These are phyloP conservation scores for Alopecurus myosuroides DNA, from an alignment of 176 grass and related monocot genomes.

Conservation along the genomic window DNA sequence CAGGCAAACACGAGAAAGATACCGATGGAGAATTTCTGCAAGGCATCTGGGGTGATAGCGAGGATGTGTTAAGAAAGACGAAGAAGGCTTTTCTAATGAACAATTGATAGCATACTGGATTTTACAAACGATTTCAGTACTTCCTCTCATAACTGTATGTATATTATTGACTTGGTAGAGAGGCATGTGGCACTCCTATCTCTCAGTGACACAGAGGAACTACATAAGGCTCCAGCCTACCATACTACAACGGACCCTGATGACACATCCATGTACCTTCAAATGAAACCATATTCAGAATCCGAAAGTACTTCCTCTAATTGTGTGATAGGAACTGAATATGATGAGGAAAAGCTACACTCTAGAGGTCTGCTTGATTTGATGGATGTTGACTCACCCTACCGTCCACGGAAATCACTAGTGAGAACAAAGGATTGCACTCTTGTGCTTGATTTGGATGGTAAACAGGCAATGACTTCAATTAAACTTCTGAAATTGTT, in stretches of 20 bases:
- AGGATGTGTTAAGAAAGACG: too few relatives aligned
- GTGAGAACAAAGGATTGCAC: slow-evolving; percentile 55
- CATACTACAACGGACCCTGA: slow-evolving; percentile 35
- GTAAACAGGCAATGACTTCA: slow-evolving; percentile 43
- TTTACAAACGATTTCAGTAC: slow-evolving; percentile 64
- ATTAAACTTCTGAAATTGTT: background rate
- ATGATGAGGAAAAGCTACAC: slow-evolving; percentile 56
- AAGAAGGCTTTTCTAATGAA: slow-evolving; percentile 60
- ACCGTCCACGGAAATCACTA: slow-evolving; percentile 26
- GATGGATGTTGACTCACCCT: slow-evolving; percentile 56
- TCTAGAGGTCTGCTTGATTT: slow-evolving; percentile 58
- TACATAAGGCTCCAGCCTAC: slow-evolving; percentile 19
- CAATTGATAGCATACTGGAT: slow-evolving; percentile 73
- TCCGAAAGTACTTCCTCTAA: slow-evolving; percentile 26
- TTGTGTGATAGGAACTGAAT: slow-evolving; percentile 48
- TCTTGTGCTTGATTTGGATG: slow-evolving; percentile 99
- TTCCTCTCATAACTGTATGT: slow-evolving; percentile 41
- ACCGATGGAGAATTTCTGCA: too few relatives aligned
- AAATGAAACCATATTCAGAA: slow-evolving; percentile 56
- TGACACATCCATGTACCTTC: slow-evolving; percentile 76
- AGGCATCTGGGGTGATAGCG: too few relatives aligned
- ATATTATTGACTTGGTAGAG: slow-evolving; percentile 68
- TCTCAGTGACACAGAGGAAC: too few relatives aligned
- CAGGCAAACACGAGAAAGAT: too few relatives aligned
- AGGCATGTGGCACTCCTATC: slow-evolving; percentile 21